Evolutionary conservation across 164 flowering plant species (phyloP).

Genomic region (Macadamia tetraphylla): DNA sequence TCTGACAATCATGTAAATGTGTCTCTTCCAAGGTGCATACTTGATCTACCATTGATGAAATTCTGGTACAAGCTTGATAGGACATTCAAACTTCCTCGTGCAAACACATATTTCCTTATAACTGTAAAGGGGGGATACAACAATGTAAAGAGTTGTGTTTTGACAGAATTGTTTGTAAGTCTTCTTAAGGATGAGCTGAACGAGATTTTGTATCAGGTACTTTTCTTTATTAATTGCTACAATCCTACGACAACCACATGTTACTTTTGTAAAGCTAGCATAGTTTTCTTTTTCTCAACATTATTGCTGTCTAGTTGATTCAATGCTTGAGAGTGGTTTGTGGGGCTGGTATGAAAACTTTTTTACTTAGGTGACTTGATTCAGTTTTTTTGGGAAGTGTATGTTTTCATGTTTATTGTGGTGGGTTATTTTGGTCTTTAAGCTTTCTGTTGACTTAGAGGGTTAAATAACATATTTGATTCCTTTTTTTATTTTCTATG

Average conservation of each 20-base stretch:
- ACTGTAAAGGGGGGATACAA: conserved; percentile 65
- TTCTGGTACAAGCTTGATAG: conserved; percentile 91
- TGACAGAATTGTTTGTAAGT: conserved; percentile 74
- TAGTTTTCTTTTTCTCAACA: no score
- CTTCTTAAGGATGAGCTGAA: conserved; percentile 93
- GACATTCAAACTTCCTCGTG: conserved; percentile 86
- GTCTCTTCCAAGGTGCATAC: conserved; percentile 57
- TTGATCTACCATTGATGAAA: conserved; percentile 73
- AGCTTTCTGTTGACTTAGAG: background rate
- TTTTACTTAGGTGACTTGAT: no score
- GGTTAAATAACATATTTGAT: background rate
- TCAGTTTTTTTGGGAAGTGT: background rate
- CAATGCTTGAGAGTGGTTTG: no score
- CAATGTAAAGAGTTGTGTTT: conserved; percentile 47
- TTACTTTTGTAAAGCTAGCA: no score
- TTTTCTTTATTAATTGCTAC: background rate
- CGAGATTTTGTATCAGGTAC: conserved; percentile 89
- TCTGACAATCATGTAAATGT: conserved; percentile 14
- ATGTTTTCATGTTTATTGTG: background rate
- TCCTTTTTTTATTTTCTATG: background rate
- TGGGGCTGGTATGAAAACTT: no score
- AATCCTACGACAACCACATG: no score
- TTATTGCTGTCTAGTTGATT: no score
- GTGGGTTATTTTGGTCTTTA: background rate
- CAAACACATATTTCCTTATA: conserved; percentile 85